phyloP scores from a whole-genome alignment of 148 eudicot species.

The Persicaria tinctoria region DNA sequence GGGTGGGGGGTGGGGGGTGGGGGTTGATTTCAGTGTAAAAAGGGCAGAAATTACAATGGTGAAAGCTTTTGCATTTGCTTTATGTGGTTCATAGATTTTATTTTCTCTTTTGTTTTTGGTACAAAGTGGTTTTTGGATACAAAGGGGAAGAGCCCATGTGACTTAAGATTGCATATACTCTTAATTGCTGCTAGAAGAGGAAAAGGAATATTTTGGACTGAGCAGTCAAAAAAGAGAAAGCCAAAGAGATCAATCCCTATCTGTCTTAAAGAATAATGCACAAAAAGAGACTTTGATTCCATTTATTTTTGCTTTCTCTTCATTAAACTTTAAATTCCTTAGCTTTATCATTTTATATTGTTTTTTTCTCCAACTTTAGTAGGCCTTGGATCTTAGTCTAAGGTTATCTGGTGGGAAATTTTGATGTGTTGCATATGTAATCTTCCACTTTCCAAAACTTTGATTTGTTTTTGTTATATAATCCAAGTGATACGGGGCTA shows the following conservation, averaged over 20 bases:
- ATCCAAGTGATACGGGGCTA: too few species aligned
- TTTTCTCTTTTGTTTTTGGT: neutral
- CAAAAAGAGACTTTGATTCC: neutral
- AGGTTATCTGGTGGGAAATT: constrained; percentile 1
- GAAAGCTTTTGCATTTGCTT: neutral
- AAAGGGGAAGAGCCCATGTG: neutral
- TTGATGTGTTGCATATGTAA: neutral
- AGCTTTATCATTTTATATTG: neutral
- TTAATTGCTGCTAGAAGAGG: neutral
- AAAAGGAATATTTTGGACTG: neutral
- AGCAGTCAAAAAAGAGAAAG: constrained; percentile 2
- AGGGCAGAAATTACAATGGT: constrained; percentile 5
- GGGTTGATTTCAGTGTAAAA: neutral
- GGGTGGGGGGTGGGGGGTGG: too few species aligned
- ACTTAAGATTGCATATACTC: neutral
- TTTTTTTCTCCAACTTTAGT: neutral
- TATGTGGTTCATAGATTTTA: neutral
- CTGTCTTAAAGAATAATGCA: constrained; percentile 1
- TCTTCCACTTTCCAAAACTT: neutral
- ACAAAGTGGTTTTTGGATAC: neutral
- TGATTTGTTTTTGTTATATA: neutral
- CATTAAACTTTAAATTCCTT: neutral
- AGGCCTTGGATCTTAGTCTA: neutral
- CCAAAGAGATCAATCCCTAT: constrained; percentile 2
- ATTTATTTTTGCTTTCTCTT: neutral